Conservation (phyloP, 495 filamentous ascomycete species). For the Hypoxylon lienhwacheense region DNA sequence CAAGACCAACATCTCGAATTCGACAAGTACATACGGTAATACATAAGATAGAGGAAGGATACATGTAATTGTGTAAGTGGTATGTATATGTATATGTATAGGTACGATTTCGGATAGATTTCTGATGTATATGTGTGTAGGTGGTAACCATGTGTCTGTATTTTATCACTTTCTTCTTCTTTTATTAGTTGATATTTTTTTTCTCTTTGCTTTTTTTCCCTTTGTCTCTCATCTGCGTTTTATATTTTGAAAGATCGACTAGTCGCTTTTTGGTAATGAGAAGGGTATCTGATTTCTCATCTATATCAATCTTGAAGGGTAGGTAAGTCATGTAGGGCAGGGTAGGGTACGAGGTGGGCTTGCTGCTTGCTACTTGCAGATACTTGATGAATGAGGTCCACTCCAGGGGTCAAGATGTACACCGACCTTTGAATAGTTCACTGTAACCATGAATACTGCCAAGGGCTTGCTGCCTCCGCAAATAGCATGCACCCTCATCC, state of each 20-base stretch:
- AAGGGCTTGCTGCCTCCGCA: constrained; percentile 24
- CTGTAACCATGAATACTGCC: constrained; percentile 33
- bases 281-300: constrained; percentile 23
- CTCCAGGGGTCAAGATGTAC: constrained; percentile 31
- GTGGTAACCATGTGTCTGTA: background rate
- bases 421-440: constrained; percentile 34
- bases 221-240: constrained; percentile 5
- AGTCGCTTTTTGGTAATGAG: constrained; percentile 15
- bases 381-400: constrained; percentile 12
- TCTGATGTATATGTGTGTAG: background rate
- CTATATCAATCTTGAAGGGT: constrained; percentile 20
- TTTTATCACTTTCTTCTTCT: constrained; percentile 1
- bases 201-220: constrained; percentile 1
- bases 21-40: background rate
- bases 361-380: constrained; percentile 31
- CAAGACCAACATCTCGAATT: constrained; percentile 7
- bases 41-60: background rate
- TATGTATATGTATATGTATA: background rate
- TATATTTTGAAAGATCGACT: constrained; percentile 9
- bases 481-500: constrained; percentile 24
- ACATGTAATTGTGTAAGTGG: background rate
- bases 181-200: background rate
- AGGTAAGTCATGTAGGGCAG: constrained; percentile 8
- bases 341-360: constrained; percentile 22
- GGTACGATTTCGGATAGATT: background rate